Evolutionary conservation across 352 stramenopile species (phyloP), one percentile per base, ranked within the genome.

Genomic region (Elongisporangium anandrum): DNA sequence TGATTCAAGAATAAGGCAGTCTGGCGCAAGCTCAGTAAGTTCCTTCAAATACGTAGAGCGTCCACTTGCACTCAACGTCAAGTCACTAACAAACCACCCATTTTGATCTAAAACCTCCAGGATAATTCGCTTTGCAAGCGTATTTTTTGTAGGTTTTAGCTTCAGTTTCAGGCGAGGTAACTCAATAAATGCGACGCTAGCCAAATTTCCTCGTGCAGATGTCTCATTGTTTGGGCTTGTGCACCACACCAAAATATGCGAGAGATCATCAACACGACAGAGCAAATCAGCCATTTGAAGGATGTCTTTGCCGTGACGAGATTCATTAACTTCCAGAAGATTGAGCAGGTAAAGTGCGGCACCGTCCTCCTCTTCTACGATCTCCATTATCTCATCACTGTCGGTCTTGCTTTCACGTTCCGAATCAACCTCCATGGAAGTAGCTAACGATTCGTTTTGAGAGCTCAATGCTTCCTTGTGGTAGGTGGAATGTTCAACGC

Each of bases 211-310:
- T 54, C 45, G 22, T 45, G 12, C 17, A 12, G 87, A 60, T 56
- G 75, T 66, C n/a, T 41, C 34, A 17, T 45, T 45, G 10, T 15
- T 45, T 17, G 34, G 34, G 4, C 57, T 75, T 52, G 77, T 79
- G 66, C 92, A 98, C 97, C 97, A 99, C 24, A 99, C 87, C 34
- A 99, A 66, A 26, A 99, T 88, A 72, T 99, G 97, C 10, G 95
- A 98, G 38, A 99, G 72, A 56, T 99, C 96, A 61, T 99, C 97
- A 1, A 99, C 66, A 8, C 96, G 86, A 53, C 86, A 90, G 0
- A 99, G 79, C 20, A 99, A 68, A 63, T 95, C 85, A 6, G 87
- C 87, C 41, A 99, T 72, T 22, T 79, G 59, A 26, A 77, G 38
- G 24, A 86, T 48, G 52, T 86, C 81, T 5, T 62, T 45, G 45